phyloP scores from a whole-genome alignment of 1,284 basidiomycete species.

The Chalciporus sp. region DNA sequence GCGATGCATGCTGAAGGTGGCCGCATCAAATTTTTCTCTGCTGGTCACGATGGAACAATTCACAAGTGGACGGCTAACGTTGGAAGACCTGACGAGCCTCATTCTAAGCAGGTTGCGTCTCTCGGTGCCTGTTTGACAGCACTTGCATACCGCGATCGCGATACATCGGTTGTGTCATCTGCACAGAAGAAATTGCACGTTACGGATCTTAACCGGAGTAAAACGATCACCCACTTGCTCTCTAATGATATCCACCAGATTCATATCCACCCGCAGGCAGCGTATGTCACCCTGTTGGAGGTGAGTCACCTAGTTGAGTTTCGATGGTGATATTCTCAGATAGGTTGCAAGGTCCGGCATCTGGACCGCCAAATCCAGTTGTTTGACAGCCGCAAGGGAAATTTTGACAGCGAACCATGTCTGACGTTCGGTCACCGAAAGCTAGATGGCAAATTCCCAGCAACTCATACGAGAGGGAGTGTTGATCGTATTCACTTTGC shows the following conservation, averaged over 20 bases:
- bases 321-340: slow-evolving; percentile 17
- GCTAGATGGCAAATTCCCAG: slow-evolving; percentile 19
- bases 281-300: slow-evolving; percentile 48
- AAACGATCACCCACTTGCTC: slow-evolving; percentile 32
- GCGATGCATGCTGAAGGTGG: slow-evolving; percentile 34
- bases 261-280: slow-evolving; percentile 46
- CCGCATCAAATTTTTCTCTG: slow-evolving; percentile 43
- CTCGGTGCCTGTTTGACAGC: slow-evolving; percentile 37
- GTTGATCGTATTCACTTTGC: slow-evolving; percentile 44
- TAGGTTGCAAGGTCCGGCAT: slow-evolving; percentile 44
- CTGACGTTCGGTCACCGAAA: slow-evolving; percentile 48
- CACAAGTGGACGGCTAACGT: slow-evolving; percentile 40
- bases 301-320: slow-evolving; percentile 34
- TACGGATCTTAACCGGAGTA: slow-evolving; percentile 36
- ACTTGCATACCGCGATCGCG: slow-evolving; percentile 37
- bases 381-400: slow-evolving; percentile 45
- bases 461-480: slow-evolving; percentile 34
- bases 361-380: slow-evolving; percentile 50
- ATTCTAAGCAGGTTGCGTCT: slow-evolving; percentile 30
- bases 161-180: slow-evolving; percentile 39
- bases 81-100: slow-evolving; percentile 23
- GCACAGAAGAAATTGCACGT: slow-evolving; percentile 36
- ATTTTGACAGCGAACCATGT: slow-evolving; percentile 42
- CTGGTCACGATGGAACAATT: slow-evolving; percentile 46
- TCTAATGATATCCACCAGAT: slow-evolving; percentile 48